Evolutionary conservation across 176 grass and related monocot genomes (phyloP).

Genomic region (Elymus sibiricus): DNA sequence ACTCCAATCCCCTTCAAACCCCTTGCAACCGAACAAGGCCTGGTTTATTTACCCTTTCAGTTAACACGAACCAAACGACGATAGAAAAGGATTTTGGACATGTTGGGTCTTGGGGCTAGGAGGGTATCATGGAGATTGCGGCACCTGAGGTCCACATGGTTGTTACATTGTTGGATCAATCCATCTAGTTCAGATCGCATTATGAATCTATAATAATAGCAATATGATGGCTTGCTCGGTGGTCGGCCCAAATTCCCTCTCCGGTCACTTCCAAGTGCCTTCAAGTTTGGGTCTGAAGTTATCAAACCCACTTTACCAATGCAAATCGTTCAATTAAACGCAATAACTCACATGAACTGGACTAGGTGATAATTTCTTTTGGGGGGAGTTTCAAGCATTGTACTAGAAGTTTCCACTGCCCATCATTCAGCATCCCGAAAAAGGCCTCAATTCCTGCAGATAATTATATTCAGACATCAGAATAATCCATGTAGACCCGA

Average conservation of each 20-base stretch:
- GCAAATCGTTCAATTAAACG: background rate
- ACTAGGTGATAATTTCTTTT: background rate
- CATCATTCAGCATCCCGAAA: background rate
- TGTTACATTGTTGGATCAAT: conserved; percentile 4
- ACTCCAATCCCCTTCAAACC: too few species aligned
- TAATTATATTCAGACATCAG: background rate
- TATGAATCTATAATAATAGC: background rate
- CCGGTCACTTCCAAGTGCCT: too few species aligned
- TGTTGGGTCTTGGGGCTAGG: background rate
- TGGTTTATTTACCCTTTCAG: background rate
- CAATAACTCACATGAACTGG: background rate
- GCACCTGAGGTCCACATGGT: conserved; percentile 44
- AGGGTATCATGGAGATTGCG: conserved; percentile 29
- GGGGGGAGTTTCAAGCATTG: background rate
- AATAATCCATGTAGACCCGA: background rate
- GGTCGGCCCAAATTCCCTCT: background rate
- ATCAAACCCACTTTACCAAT: background rate
- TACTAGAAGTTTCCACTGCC: background rate
- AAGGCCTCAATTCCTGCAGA: background rate
- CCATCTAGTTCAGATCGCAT: background rate
- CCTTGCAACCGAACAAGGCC: too few species aligned
- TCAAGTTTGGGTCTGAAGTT: background rate
- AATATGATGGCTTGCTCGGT: background rate
- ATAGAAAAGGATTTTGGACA: background rate
- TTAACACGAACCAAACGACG: background rate